Percentiles rank a stretch among this genome's conserved stretches.
Conservation (phyloP, 2,329 filamentous ascomycete species). For the Trichoderma afroharzianum region DNA sequence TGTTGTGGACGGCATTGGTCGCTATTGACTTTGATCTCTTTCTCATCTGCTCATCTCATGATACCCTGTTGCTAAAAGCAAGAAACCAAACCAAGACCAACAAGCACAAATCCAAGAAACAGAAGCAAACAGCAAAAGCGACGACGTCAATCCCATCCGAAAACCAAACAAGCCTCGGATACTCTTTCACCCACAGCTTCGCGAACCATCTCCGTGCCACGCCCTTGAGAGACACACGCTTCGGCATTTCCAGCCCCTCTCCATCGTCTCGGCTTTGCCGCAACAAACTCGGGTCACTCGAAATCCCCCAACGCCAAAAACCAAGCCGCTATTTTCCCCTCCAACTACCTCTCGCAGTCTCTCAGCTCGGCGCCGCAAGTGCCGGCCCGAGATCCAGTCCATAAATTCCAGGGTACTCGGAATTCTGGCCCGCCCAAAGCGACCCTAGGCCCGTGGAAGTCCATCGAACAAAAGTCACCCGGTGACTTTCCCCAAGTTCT, state of each 20-base stretch:
- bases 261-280: background rate
- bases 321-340: background rate
- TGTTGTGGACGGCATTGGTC: background rate
- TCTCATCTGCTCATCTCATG: background rate
- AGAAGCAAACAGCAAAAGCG: background rate
- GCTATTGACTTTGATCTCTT: background rate
- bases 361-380: background rate
- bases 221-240: background rate
- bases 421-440: background rate
- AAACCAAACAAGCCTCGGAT: background rate
- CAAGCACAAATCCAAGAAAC: background rate
- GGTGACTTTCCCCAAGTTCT: background rate
- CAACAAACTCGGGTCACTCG: background rate
- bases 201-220: background rate
- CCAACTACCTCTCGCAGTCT: background rate
- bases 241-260: conserved; percentile 7
- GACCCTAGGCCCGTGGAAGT: background rate
- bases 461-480: background rate
- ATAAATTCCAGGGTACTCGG: background rate
- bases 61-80: background rate
- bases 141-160: background rate
- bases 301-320: background rate
- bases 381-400: background rate
- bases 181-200: background rate
- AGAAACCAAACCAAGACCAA: background rate